phyloP scores from a whole-genome alignment of 805 yeast species.

The Cyberlindnera americana region DNA sequence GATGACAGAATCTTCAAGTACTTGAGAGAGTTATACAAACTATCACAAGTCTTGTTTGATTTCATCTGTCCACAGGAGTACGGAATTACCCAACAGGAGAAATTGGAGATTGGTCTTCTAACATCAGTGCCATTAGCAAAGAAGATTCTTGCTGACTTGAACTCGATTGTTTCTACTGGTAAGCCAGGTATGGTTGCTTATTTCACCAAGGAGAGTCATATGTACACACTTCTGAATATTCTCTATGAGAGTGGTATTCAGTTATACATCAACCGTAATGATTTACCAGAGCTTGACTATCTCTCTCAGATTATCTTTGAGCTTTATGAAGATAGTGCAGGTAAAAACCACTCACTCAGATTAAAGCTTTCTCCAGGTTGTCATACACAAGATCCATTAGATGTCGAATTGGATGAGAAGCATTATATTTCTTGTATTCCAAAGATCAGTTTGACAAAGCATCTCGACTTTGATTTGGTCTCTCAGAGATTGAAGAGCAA shows the following conservation, averaged over 20 bases:
- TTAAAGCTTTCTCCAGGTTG: constrained; percentile 96
- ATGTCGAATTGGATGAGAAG: constrained; percentile 91
- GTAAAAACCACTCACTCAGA: constrained; percentile 84
- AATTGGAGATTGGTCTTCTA: constrained; percentile 89
- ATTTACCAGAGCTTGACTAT: constrained; percentile 93
- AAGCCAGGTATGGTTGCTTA: constrained; percentile 84
- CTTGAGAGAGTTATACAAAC: constrained; percentile 80
- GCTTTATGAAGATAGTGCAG: constrained; percentile 75
- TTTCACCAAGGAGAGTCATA: constrained; percentile 96
- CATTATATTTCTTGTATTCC: constrained; percentile 97
- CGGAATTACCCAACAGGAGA: constrained; percentile 93
- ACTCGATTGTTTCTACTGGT: constrained; percentile 71
- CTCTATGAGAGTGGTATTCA: constrained; percentile 90
- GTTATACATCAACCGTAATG: constrained; percentile 92
- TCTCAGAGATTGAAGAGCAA: constrained; percentile 75
- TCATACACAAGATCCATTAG: constrained; percentile 96
- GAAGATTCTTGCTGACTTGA: constrained; percentile 78
- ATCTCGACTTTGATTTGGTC: constrained; percentile 87
- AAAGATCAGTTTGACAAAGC: constrained; percentile 83
- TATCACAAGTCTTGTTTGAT: constrained; percentile 92
- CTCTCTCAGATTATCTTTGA: constrained; percentile 93
- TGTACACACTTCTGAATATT: constrained; percentile 87
- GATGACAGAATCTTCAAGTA: constrained; percentile 78
- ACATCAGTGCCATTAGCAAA: constrained; percentile 92
- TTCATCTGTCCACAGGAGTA: constrained; percentile 98